A percentile compares a stretch with the other conserved stretches of the same genome.
These are phyloP conservation scores for Spergularia azorica DNA, from an alignment of 179 eudicot genomes.

Conservation along the genomic window DNA sequence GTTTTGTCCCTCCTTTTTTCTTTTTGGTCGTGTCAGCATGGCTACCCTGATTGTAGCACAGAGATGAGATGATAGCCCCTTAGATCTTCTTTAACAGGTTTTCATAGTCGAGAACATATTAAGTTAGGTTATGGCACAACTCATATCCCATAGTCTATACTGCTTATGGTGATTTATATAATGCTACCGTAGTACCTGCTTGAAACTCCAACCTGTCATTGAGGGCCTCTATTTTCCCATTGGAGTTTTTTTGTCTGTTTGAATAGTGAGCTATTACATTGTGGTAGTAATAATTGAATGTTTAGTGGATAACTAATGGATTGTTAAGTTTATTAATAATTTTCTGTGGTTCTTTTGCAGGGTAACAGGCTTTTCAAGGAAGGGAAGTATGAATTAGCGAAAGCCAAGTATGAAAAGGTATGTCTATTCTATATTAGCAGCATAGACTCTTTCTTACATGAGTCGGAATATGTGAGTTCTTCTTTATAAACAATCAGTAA, in stretches of 20 bases:
- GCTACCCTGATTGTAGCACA: background rate
- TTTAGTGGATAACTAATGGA: background rate
- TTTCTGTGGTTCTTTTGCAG: slow-evolving; percentile 44
- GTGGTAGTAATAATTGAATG: background rate
- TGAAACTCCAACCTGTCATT: background rate
- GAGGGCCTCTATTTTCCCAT: background rate
- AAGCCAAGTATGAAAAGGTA: slow-evolving; percentile 98
- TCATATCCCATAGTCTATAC: background rate
- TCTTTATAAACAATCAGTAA: background rate
- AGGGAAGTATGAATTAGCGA: slow-evolving; percentile 90
- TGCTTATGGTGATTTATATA: background rate
- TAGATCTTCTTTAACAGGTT: background rate
- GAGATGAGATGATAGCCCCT: background rate
- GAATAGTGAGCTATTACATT: background rate
- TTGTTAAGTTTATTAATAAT: background rate
- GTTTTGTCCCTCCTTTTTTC: background rate
- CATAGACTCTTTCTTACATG: background rate
- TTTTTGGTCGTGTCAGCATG: background rate
- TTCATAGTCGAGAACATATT: background rate
- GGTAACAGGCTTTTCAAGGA: slow-evolving; percentile 99
- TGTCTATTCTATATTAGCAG: slow-evolving; percentile 16
- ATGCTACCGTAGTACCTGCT: background rate
- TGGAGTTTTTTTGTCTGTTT: background rate
- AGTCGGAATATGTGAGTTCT: background rate
- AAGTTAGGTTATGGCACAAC: background rate